Evolutionary conservation across 2,329 filamentous ascomycete species (phyloP), one percentile per base, ranked within the genome.

Genomic region (Neonectria hederae): DNA sequence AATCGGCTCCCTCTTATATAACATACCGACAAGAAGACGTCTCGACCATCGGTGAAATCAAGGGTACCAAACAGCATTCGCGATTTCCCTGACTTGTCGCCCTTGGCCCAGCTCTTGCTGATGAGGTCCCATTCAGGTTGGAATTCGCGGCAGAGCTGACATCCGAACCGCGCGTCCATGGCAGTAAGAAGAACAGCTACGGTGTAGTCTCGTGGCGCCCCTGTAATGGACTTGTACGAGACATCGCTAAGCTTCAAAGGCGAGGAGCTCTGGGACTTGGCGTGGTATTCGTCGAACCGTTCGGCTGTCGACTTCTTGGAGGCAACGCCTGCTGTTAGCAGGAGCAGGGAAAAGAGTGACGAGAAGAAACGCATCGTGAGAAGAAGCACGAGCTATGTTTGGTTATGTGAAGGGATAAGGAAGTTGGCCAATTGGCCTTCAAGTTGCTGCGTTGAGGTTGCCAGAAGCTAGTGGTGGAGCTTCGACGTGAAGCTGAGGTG

Each of bases 91-190:
- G 87, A 83, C 82, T 91, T 93, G 79, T 97, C 92, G 8, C 92
- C 94, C 78, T 92, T 93, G 66, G 85, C 85, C 96, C 96, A 99
- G 80, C 92, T 96, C 79, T 89, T 92, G 58, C 88, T 88, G 59
- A 99, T 82, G 58, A 98, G 80, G 59, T 97, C 92, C 92, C 94
- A 99, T 81, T 99, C 96, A 1, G 94, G 91, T 78, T 97, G 92
- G 79, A 99, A 97, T 57, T 97, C 93, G 56, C 89, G 87, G 79
- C 96, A 99, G 53, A 98, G 84, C 69, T 89, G 84, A 78, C 96
- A 99, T 65, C 92, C 92, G 76, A 92, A 97, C 63, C 93, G 88
- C 32, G 89, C 76, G 70, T 97, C 94, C 74, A 94, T 81, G 40
- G 96, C 96, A 1, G 96, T 99, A 69, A 99, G 83, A 14, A 99